Evolutionary conservation across 495 filamentous ascomycete genomes (phyloP), one percentile per base, ranked within the genome.

Genomic region (Polyplosphaeria fusca): DNA sequence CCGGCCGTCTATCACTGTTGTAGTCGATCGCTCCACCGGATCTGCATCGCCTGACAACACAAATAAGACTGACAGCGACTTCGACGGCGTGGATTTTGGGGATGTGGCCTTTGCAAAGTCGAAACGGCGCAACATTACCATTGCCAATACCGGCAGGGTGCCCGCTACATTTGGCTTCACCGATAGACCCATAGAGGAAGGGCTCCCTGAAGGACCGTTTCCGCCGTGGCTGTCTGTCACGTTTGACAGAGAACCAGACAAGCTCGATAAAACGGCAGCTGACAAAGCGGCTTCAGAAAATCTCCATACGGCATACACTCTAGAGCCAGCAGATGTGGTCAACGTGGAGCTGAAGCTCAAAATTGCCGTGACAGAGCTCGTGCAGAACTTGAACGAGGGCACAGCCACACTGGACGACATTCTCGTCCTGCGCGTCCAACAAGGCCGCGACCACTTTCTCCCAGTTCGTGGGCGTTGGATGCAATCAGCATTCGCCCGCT

Each of bases 361-460:
- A 23, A 73, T 99, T 45, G 77, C 76, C 12, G 76, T 82, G 42
- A 73, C 89, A 12, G 64, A 77, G 2, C 77, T 83, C n/a, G 81
- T 88, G 2, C 79, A 80, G 16, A 70, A 73, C 7, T 77, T 97
- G n/a, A 96, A 96, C 62, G 75, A 85, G 25, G 80, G 79, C 9
- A 72, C 76, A 18, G 64, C 75, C 3, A 75, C 75, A 5, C 74
- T 96, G 1, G 90, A 95, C 54, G 91, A 97, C 63, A 85, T 96
- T 7, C 75, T 97, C 22, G 83, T 99, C 4, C 79, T 99, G n/a
- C 85, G 91, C 9, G 88, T 97, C 7, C 78, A 81, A 7, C 81
- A 84, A 43, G 93, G 93, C 1, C 79, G 89, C 45, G 93, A 99
- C 58, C 86, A 96, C 68, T 99, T 99, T 68, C 80, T 99, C 43